phyloP scores from a whole-genome alignment of 2,329 filamentous ascomycete genomes.

The Aureobasidium sp. region DNA sequence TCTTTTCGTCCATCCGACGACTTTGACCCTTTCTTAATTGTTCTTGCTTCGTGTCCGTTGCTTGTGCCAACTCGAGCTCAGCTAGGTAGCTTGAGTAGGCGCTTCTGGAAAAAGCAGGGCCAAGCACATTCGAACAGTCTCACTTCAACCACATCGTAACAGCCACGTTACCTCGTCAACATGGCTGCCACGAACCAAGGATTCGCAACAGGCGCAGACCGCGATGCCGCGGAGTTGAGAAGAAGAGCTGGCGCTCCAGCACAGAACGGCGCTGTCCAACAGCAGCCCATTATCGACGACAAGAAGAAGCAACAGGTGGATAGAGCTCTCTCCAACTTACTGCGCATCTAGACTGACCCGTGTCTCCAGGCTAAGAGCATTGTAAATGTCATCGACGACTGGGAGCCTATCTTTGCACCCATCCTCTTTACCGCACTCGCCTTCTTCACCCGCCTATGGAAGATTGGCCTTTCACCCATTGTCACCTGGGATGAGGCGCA shows the following conservation, averaged over 20 bases:
- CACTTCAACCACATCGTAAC: not conserved
- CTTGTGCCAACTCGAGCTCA: not conserved
- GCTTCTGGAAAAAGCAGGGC: constrained; percentile 3
- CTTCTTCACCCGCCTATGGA: constrained; percentile 61
- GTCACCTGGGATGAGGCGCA: constrained; percentile 73
- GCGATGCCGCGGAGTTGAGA: not conserved
- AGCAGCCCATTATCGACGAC: constrained; percentile 9
- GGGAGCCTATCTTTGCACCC: constrained; percentile 57
- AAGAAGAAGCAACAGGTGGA: constrained; percentile 13
- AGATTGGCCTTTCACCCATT: constrained; percentile 61
- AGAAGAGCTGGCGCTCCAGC: constrained; percentile 8
- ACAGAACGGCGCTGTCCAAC: constrained; percentile 11
- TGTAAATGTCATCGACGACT: constrained; percentile 55
- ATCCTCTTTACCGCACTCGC: constrained; percentile 56
- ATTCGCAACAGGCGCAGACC: constrained; percentile 9
- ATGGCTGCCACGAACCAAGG: constrained; percentile 13
- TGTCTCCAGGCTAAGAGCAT: constrained; percentile 43
- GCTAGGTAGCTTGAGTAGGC: constrained; percentile 9
- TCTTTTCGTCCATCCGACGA: constrained; percentile 4
- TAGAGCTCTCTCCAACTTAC: not conserved
- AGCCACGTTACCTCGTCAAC: not conserved
- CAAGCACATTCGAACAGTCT: not conserved
- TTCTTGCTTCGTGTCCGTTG: constrained; percentile 4
- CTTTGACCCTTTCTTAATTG: not conserved
- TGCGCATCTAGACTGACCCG: not conserved